Evolutionary conservation across 1,284 basidiomycete species (phyloP).

Genomic region (Takashimella koratensis): DNA sequence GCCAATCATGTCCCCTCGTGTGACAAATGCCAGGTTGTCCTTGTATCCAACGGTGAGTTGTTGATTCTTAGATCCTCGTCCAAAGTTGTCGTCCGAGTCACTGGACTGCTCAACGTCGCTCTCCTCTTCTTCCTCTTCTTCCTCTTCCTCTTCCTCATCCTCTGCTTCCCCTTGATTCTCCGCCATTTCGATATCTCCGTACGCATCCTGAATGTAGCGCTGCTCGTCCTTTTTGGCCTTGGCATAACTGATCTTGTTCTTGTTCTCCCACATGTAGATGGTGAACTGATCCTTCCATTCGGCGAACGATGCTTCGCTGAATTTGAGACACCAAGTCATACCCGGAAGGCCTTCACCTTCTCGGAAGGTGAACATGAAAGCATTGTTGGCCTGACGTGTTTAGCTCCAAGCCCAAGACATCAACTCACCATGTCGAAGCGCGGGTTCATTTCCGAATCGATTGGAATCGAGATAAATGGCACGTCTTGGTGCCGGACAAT

Average conservation of each 20-base stretch:
- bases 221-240: constrained; percentile 77
- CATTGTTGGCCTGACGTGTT: constrained; percentile 47
- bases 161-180: constrained; percentile 47
- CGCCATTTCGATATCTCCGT: constrained; percentile 75
- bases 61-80: constrained; percentile 68
- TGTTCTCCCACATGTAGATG: constrained; percentile 73
- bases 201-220: constrained; percentile 61
- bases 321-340: constrained; percentile 81
- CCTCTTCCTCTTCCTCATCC: constrained; percentile 54
- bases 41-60: constrained; percentile 94
- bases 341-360: constrained; percentile 57
- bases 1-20: constrained; percentile 92
- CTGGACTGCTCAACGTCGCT: constrained; percentile 57
- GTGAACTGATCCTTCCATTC: constrained; percentile 67
- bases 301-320: constrained; percentile 59
- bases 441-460: constrained; percentile 59
- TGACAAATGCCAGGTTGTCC: constrained; percentile 92
- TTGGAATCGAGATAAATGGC: constrained; percentile 48
- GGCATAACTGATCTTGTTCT: constrained; percentile 70
- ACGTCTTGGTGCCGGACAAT: constrained; percentile 42
- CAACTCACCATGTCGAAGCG: constrained; percentile 44
- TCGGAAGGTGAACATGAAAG: constrained; percentile 63
- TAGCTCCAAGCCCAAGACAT: not conserved
- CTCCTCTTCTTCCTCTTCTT: constrained; percentile 63
- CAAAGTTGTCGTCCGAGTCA: constrained; percentile 46